Conservation (phyloP, 352 stramenopile genomes). For the Thalassiosira mediterranea region DNA sequence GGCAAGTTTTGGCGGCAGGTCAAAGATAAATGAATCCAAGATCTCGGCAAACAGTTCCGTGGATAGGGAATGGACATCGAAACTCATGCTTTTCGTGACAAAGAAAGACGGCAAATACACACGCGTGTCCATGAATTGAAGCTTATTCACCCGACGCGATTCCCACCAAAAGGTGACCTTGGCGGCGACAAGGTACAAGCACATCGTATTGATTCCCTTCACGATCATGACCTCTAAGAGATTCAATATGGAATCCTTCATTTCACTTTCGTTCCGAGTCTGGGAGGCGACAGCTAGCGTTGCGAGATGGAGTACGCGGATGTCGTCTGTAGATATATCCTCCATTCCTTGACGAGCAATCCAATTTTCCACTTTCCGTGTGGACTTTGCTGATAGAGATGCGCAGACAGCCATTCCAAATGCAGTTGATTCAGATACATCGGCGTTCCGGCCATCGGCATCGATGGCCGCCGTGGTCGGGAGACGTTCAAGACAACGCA, state of each 20-base stretch:
- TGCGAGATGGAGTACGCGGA: constrained; percentile 19
- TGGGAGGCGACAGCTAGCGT: constrained; percentile 29
- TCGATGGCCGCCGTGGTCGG: constrained; percentile 14
- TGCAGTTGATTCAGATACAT: constrained; percentile 22
- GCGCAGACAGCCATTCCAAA: constrained; percentile 36
- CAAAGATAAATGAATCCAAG: constrained; percentile 34
- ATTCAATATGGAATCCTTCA: constrained; percentile 42
- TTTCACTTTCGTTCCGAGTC: constrained; percentile 19
- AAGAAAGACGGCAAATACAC: constrained; percentile 43
- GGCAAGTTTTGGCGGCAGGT: constrained; percentile 43
- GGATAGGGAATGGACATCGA: constrained; percentile 25
- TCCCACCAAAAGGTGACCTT: constrained; percentile 55
- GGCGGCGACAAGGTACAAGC: constrained; percentile 42
- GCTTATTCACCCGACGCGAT: constrained; percentile 20
- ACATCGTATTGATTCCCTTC: constrained; percentile 39
- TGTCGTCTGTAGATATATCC: neutral
- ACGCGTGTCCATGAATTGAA: too few species aligned
- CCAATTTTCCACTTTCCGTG: constrained; percentile 40
- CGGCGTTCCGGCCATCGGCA: constrained; percentile 7
- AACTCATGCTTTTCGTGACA: constrained; percentile 32
- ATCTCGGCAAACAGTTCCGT: constrained; percentile 14
- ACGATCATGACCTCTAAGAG: constrained; percentile 55
- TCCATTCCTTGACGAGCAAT: constrained; percentile 32
- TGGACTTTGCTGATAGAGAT: constrained; percentile 23
- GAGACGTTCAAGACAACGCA: constrained; percentile 28